Base-by-base conservation (phyloP, 495 filamentous ascomycete species). In the Aspergillus sclerotioniger region DNA sequence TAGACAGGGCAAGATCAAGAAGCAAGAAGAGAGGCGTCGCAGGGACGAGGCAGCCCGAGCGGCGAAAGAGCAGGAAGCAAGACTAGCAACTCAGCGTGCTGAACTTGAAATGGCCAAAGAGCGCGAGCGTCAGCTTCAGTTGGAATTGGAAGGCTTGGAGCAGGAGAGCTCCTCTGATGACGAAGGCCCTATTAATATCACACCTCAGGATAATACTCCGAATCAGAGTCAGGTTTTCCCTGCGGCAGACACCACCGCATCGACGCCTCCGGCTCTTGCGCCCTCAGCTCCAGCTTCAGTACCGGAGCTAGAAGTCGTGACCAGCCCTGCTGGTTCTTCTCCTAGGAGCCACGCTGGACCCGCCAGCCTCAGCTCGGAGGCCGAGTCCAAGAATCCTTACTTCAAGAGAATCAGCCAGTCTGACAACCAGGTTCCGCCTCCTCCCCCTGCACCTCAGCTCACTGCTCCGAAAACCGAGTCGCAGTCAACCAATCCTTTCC, bases 1-100 rank as follows among this genome's bases (percentile, higher is more conserved):
- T 46, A 87, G 87, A 60, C 89, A 91, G 70, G 92, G 93, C 54
- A 97, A 97, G 74, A 75, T 98, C n/a, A 95, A 92, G 81, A 96
- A 94, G 69, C 87, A 92, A 63, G 95, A 98, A 70, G 95, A 96
- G 76, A 96, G 93, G 76, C 86, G 85, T 17, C 86, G 85, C 62
- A 93, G 89, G 76, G 91, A 96, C 70, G 93, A 92, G 48, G 90
- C 92, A 8, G 76, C 90, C 60, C 86, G 87, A 50, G 89, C 90
- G 65, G 88, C 92, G 20, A 92, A 90, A 64, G 90, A 96, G 65
- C 92, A 96, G 65, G 92, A 99, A 72, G 82, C 85, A 28, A 84
- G 86, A 67, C 78, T 98, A 49, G 89, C 89, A 46, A 86, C 88
- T 43, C 92, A 96, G 64, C 86, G 91, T 60, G 92, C 90, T 19